Evolutionary conservation across 805 yeast species (phyloP).

Genomic region (Yamadazyma sp.): DNA sequence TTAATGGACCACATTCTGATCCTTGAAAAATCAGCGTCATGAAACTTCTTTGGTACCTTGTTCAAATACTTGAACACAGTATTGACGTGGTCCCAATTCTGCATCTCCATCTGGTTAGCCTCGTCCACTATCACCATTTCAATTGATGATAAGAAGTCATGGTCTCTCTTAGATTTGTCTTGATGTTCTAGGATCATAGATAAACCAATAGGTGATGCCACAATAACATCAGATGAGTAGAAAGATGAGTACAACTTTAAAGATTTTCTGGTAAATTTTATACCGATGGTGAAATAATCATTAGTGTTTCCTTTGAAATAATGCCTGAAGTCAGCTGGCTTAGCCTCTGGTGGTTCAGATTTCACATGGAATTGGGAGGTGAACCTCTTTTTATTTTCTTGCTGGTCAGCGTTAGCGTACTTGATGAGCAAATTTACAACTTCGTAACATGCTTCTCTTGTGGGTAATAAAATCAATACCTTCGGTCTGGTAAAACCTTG

Average conservation of each 20-base stretch:
- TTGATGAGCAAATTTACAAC: constrained; percentile 61
- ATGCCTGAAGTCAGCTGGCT: constrained; percentile 81
- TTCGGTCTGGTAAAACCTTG: constrained; percentile 97
- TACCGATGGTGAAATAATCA: constrained; percentile 89
- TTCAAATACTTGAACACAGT: constrained; percentile 68
- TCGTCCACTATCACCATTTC: constrained; percentile 81
- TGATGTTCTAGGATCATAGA: constrained; percentile 67
- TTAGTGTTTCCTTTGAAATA: constrained; percentile 85
- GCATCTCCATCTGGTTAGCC: constrained; percentile 84
- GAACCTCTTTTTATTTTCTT: constrained; percentile 80
- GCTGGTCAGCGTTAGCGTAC: constrained; percentile 67
- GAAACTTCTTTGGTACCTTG: constrained; percentile 69
- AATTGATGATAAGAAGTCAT: constrained; percentile 84
- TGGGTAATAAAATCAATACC: constrained; percentile 78
- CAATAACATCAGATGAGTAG: constrained; percentile 78
- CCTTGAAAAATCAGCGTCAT: constrained; percentile 87
- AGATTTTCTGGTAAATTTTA: constrained; percentile 86
- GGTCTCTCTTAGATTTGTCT: constrained; percentile 56
- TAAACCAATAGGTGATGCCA: constrained; percentile 91
- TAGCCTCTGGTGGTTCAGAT: constrained; percentile 48
- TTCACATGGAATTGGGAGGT: constrained; percentile 61
- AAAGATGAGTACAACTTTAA: constrained; percentile 81
- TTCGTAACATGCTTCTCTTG: constrained; percentile 73
- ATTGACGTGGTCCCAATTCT: constrained; percentile 83
- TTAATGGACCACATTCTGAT: constrained; percentile 91